Evolutionary conservation across 2,329 filamentous ascomycete species (phyloP), one percentile per base, ranked within the genome.

Genomic region (Parastagonospora nodorum): DNA sequence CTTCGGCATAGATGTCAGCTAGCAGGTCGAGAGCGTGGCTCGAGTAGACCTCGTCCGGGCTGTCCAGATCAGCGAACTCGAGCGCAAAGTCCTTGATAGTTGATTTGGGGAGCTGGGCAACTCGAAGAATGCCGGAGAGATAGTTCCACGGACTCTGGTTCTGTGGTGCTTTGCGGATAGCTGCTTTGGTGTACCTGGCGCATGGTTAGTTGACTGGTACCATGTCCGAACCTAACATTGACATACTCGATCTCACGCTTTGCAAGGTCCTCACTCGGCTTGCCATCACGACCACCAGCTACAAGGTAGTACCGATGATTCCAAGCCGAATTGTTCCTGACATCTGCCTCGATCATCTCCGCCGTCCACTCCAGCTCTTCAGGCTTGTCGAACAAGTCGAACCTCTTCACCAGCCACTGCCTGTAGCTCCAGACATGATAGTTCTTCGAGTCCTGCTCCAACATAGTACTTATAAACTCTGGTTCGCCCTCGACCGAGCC

Each of bases 391-490:
- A 69, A 73, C 39, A 86, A 75, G 43, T 73, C 73, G 73, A 88
- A 86, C 42, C 83, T 77, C 59, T 84, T 82, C 74, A 96, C 80
- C 77, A 88, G 71, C 85, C 87, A 80, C 72, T 96, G 91, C 51
- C 94, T 83, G 77, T 97, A 99, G 48, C 88, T 91, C 94, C 94
- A 99, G 41, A 97, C 94, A 72, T 99, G 94, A 73, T 99, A 97
- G 78, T 99, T 99, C 78, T 99, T 99, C 42, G 88, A 85, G 72
- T 99, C 94, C 63, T 89, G 82, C 35, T 82, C 83, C 47, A 99
- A 87, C 84, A 99, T 97, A 40, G 81, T 75, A 51, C 81, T 82
- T 52, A 97, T 83, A 72, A 97, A 97, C 11, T 80, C 80, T 15
- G 82, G 80, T 76, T 99, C 94, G 3, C 83, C 84, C 4, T 79